Percentiles rank a stretch among this genome's conserved stretches.
These are phyloP conservation scores for Solanum acaule DNA, from an alignment of 257 asterid genomes.

Conservation along the genomic window DNA sequence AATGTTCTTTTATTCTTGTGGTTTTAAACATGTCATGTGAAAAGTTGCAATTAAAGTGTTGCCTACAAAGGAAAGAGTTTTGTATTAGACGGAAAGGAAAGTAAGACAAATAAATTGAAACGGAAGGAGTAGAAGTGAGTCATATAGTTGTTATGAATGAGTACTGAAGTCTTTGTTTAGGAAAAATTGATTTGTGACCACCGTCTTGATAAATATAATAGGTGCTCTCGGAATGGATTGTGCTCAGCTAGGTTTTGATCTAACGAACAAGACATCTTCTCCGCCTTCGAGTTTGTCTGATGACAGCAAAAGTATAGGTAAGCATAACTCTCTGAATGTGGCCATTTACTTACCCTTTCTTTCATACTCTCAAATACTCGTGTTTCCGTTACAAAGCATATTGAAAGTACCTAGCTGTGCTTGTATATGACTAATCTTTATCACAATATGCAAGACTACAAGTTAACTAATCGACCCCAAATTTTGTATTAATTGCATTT, in stretches of 20 bases:
- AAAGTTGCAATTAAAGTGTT: background rate
- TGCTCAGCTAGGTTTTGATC: constrained; percentile 20
- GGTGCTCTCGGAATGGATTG: constrained; percentile 67
- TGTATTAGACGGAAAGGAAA: background rate
- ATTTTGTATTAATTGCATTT: background rate
- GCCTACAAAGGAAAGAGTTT: background rate
- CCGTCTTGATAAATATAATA: background rate
- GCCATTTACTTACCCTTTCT: background rate
- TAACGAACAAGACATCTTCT: constrained; percentile 21
- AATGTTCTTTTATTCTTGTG: background rate
- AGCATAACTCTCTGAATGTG: background rate
- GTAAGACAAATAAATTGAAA: background rate
- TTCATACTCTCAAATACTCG: background rate
- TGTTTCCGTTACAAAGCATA: background rate
- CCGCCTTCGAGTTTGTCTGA: constrained; percentile 19
- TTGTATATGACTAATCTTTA: background rate
- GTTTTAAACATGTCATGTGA: background rate
- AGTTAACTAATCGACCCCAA: background rate
- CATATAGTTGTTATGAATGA: background rate
- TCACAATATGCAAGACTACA: background rate
- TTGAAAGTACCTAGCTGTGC: background rate
- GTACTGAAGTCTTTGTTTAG: background rate
- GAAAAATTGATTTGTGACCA: background rate
- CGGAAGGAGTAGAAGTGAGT: background rate
- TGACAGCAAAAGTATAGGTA: constrained; percentile 21